Evolutionary conservation across 345 rosid genomes (phyloP), one percentile per base, ranked within the genome.

Genomic region (Citrus mangshanensis): DNA sequence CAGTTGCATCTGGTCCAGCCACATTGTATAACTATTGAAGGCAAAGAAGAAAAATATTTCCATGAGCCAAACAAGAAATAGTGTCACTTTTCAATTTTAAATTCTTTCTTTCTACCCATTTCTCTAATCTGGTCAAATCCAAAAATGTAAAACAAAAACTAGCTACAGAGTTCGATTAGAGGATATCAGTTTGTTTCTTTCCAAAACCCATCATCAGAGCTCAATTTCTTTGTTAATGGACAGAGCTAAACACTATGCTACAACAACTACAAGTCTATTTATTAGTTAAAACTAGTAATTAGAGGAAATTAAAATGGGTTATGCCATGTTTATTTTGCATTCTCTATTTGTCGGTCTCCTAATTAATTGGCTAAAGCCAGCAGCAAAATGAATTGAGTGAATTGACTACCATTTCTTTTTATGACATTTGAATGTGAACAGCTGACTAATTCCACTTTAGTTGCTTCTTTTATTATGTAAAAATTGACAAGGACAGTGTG

Each of bases 1-100:
- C 92, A 2, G 61, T 87, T 0, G 93, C 21, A 80, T 93, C 93
- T 12, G 92, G 86, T 81, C 98, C 98, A 6, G 98, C 92, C 54
- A 92, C 79, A 12, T 84, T 77, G 73, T 92, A 95, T 37, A 93
- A 82, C 96, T 93, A 84, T 69, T 59, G 9, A 72, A 71, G 9
- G 68, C 28, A 74, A 28, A 25, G 35, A 60, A 83, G 14, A 32
- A 38, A 74, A 58, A 37, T 37, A 13, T 46, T 59, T 30, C 12
- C 42, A 59, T 5, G 3, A 76, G 70, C 61, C 12, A 46, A 49
- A 75, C 46, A 49, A 28, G 30, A 75, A 63, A 6, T 3, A 8
- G 10, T 49, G n/a, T 32, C n/a, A 22, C n/a, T 42, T 75, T 63
- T 21, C 42, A 42, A 74, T 9, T 37, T 74, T 34, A 56, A 30